Conservation (phyloP, 441 rosid genomes). For the Populus tomentosa region DNA sequence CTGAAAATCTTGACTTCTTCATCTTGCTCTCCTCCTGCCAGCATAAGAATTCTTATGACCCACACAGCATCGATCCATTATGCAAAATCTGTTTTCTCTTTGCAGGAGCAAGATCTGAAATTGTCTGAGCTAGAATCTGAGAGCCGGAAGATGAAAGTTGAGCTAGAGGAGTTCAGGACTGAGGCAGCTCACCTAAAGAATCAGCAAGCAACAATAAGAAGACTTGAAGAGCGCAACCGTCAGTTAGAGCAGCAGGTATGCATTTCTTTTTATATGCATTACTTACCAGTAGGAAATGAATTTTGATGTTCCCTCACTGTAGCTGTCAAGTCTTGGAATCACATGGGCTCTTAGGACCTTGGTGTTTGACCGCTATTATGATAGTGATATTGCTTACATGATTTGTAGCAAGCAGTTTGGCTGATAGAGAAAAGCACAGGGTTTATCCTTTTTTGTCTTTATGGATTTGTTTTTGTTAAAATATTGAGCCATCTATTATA, state of each 20-base stretch:
- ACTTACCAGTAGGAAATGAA: neutral
- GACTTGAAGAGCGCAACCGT: conserved; percentile 94
- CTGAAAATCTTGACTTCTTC: neutral
- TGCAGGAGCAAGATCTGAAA: conserved; percentile 92
- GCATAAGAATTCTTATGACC: neutral
- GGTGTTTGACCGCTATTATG: neutral
- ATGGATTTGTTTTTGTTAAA: neutral
- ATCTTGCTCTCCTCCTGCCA: neutral
- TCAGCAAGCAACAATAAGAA: conserved; percentile 98
- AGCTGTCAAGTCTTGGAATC: neutral
- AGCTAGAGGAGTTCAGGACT: conserved; percentile 92
- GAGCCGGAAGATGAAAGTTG: conserved; percentile 95
- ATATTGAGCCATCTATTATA: neutral
- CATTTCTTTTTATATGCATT: conserved; percentile 1
- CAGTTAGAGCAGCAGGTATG: conserved; percentile 97
- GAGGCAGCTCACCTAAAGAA: conserved; percentile 97
- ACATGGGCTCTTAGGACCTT: neutral
- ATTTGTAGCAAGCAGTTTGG: neutral
- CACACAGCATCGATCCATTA: neutral
- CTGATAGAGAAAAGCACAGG: neutral
- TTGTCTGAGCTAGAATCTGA: conserved; percentile 87
- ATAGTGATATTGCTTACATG: neutral
- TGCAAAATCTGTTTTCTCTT: neutral
- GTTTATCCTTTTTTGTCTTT: neutral
- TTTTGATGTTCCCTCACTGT: conserved; percentile 10